Conservation (phyloP, 441 rosid genomes). For the Rhodomyrtus psidioides region DNA sequence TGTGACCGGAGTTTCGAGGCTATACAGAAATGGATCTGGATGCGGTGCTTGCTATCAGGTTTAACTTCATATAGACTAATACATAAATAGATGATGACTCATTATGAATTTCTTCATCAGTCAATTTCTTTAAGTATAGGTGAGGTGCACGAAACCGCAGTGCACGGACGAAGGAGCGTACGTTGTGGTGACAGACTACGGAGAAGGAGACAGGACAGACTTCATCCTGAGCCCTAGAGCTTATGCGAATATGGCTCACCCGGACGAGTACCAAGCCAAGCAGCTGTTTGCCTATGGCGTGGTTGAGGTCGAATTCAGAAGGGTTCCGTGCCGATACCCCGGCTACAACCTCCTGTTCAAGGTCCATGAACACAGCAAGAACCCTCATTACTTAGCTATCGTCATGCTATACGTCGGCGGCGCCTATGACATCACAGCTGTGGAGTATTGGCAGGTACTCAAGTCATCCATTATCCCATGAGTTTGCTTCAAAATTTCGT, state of each 20-base stretch:
- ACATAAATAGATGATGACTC: background rate
- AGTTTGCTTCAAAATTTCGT: background rate
- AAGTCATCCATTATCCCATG: background rate
- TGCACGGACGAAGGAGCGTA: slow-evolving; percentile 59
- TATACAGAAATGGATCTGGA: slow-evolving; percentile 66
- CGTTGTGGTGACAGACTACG: slow-evolving; percentile 76
- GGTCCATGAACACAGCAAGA: slow-evolving; percentile 63
- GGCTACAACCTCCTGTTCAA: slow-evolving; percentile 43
- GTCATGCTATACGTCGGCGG: slow-evolving; percentile 43
- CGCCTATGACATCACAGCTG: slow-evolving; percentile 24
- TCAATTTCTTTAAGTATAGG: slow-evolving; percentile 21
- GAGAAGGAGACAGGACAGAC: slow-evolving; percentile 77
- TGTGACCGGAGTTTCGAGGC: slow-evolving; percentile 72
- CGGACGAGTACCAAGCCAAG: slow-evolving; percentile 12
- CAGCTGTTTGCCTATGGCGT: slow-evolving; percentile 59
- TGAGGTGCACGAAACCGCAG: slow-evolving; percentile 58
- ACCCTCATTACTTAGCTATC: slow-evolving; percentile 40
- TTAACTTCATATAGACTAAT: too few species aligned
- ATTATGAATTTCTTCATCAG: background rate
- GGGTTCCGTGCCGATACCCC: slow-evolving; percentile 55
- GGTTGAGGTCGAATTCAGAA: slow-evolving; percentile 57
- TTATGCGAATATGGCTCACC: slow-evolving; percentile 44
- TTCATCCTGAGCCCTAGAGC: slow-evolving; percentile 73
- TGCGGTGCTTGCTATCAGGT: slow-evolving; percentile 90
- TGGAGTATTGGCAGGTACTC: background rate